Conservation (phyloP, 108 stramenopile genomes). For the Parietichytrium sp. region DNA sequence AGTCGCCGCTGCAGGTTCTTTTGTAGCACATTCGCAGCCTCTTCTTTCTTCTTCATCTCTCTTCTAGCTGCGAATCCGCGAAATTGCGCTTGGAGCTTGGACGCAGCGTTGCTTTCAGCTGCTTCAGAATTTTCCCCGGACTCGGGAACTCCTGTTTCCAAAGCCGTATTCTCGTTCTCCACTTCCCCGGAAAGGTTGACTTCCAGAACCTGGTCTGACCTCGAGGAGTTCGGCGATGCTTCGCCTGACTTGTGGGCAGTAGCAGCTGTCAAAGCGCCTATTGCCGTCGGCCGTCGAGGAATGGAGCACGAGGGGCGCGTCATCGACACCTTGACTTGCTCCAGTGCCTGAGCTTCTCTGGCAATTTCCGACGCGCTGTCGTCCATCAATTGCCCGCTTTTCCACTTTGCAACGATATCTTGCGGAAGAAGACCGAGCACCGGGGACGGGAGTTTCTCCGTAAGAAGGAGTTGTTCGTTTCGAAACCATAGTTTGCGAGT, state of each 20-base stretch:
- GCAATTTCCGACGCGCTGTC: too few species aligned
- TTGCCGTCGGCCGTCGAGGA: too few species aligned
- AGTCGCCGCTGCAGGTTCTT: too few species aligned
- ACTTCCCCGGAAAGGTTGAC: background rate
- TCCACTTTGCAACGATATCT: too few species aligned
- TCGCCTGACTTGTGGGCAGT: too few species aligned
- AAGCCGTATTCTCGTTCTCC: background rate
- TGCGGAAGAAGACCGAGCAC: background rate
- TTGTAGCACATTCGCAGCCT: background rate
- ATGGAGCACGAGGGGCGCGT: too few species aligned
- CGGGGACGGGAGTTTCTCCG: background rate
- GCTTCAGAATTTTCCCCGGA: background rate
- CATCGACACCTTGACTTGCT: too few species aligned
- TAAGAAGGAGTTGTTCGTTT: conserved; percentile 8
- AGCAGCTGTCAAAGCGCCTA: too few species aligned
- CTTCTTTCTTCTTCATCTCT: background rate
- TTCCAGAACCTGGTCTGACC: too few species aligned
- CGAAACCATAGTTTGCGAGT: background rate
- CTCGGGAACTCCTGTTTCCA: background rate
- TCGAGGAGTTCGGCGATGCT: too few species aligned
- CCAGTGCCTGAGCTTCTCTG: background rate
- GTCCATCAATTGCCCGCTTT: too few species aligned
- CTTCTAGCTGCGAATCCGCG: background rate
- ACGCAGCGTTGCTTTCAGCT: background rate
- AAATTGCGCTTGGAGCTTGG: background rate